phyloP scores from a whole-genome alignment of 2,329 filamentous ascomycete species.

The Triangularia setosa region DNA sequence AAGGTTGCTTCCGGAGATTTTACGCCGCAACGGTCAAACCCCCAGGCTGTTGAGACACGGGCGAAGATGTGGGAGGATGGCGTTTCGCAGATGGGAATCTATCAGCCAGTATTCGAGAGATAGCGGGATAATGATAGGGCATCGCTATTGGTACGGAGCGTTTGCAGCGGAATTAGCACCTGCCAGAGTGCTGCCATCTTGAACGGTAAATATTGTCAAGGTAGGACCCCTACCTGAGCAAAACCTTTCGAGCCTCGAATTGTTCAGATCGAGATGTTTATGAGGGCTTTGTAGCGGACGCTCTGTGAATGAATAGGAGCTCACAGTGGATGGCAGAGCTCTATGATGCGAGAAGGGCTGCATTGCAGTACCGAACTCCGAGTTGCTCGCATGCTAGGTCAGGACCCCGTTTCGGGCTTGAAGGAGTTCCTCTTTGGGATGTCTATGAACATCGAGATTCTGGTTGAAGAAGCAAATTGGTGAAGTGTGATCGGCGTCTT shows the following conservation, averaged over 20 bases:
- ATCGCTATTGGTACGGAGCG: constrained; percentile 1
- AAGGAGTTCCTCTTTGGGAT: not conserved
- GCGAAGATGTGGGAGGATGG: constrained; percentile 3
- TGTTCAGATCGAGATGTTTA: not conserved
- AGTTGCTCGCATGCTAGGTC: not conserved
- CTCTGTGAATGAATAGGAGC: not conserved
- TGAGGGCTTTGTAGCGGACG: not conserved
- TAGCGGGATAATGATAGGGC: not conserved
- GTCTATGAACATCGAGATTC: not conserved
- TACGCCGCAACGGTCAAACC: constrained; percentile 25
- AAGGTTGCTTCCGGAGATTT: constrained; percentile 13
- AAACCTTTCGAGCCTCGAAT: not conserved
- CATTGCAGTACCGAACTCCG: not conserved
- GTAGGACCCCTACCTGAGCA: not conserved
- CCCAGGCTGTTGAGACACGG: not conserved
- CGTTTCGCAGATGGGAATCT: constrained; percentile 23
- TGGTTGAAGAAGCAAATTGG: not conserved
- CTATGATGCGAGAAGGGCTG: not conserved
- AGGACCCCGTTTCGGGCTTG: not conserved
- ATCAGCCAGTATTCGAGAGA: not conserved
- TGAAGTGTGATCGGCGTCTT: not conserved
- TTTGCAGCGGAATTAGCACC: constrained; percentile 5
- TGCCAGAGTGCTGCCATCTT: not conserved
- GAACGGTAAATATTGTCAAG: not conserved
- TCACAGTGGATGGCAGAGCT: not conserved